A percentile compares a stretch with the other conserved stretches of the same genome.
These are phyloP conservation scores for Escallonia rubra DNA, from an alignment of 129 eudicot species.

Conservation along the genomic window DNA sequence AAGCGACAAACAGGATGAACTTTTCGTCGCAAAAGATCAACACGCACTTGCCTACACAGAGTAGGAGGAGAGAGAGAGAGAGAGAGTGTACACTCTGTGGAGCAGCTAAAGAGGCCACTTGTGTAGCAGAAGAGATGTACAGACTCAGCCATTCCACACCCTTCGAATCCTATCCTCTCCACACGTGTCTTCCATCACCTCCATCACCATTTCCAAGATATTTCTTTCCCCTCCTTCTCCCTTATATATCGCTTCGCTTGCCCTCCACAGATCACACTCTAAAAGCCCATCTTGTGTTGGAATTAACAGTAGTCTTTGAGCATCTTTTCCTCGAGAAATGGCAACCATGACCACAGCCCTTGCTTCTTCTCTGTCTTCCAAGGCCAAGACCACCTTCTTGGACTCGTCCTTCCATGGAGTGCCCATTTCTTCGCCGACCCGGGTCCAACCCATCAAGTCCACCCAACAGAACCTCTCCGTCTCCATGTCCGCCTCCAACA, in stretches of 20 bases:
- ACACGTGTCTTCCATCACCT: conserved; percentile 7
- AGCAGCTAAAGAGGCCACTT: background rate
- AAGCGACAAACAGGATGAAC: background rate
- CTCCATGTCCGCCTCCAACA: conserved; percentile 49
- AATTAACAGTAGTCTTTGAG: background rate
- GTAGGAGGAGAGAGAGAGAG: background rate
- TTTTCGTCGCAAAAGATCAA: background rate
- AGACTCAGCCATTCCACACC: conserved; percentile 28
- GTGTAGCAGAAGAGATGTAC: background rate
- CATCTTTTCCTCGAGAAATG: conserved; percentile 18
- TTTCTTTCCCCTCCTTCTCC: conserved; percentile 2
- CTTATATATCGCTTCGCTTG: conserved; percentile 9
- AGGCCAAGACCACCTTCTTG: conserved; percentile 23
- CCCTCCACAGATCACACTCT: background rate
- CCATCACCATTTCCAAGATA: conserved; percentile 5
- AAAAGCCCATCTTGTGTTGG: conserved; percentile 14
- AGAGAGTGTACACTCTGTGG: background rate
- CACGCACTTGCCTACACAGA: background rate
- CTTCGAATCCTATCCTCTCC: conserved; percentile 39
- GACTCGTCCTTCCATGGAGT: conserved; percentile 60
- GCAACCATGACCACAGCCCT: conserved; percentile 60
- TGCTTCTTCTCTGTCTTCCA: conserved; percentile 38
- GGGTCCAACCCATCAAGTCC: conserved; percentile 38
- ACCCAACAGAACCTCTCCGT: conserved; percentile 28
- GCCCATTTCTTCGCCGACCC: conserved; percentile 22